Evolutionary conservation across 805 yeast genomes (phyloP).

Genomic region (Maudiozyma bulderi): DNA sequence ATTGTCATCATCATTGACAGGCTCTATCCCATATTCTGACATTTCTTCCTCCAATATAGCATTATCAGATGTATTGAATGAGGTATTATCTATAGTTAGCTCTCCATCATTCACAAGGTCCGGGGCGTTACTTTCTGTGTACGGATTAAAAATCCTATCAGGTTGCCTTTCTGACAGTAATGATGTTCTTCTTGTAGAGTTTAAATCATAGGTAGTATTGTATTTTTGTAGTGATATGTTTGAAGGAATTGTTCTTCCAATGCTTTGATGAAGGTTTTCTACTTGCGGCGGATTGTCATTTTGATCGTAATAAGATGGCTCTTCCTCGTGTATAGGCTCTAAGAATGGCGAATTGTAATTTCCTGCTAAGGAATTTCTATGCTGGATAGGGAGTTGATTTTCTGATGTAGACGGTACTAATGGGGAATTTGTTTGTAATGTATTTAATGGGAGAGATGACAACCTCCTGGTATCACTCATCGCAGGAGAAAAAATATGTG

Average conservation of each 20-base stretch:
- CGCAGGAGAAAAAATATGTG: conserved; percentile 9
- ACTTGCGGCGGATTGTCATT: neutral
- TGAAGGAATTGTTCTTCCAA: neutral
- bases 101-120: conserved; percentile 71
- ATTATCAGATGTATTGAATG: conserved; percentile 27
- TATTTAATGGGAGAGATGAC: neutral
- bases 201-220: conserved; percentile 1
- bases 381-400: neutral
- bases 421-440: neutral
- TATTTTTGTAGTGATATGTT: neutral
- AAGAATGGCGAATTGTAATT: neutral
- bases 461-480: conserved; percentile 1
- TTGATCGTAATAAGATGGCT: neutral
- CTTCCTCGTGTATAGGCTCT: neutral
- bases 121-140: conserved; percentile 38
- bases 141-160: conserved; percentile 3
- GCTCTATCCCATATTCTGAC: conserved; percentile 11
- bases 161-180: neutral
- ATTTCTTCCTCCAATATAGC: conserved; percentile 25
- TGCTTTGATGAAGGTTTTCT: neutral
- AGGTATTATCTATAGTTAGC: conserved; percentile 18
- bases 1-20: conserved; percentile 6
- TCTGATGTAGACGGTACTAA: neutral
- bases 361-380: neutral
- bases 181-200: neutral